A percentile compares a stretch with the other conserved stretches of the same genome.
Conservation (phyloP, 306 rosid species). For the Begonia peltatifolia region DNA sequence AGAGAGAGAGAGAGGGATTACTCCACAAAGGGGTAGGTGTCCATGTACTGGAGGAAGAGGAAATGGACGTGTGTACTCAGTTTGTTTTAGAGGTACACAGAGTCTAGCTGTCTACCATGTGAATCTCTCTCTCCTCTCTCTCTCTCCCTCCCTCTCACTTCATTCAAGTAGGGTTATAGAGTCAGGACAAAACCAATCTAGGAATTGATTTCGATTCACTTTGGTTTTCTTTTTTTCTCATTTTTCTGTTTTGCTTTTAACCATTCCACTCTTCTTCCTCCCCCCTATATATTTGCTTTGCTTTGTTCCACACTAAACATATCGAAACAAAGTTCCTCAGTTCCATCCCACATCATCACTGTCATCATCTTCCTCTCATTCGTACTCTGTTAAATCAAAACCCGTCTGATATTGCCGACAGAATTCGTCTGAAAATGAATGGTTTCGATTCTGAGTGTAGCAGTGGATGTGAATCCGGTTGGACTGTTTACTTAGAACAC, state of each 20-base stretch:
- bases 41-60: constrained; percentile 29
- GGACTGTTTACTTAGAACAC: constrained; percentile 83
- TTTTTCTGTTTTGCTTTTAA: neutral
- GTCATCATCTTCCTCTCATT: too few species aligned
- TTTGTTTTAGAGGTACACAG: constrained; percentile 40
- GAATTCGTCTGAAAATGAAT: constrained; percentile 24
- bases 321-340: too few species aligned
- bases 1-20: constrained; percentile 10
- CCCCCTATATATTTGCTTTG: neutral
- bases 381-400: neutral
- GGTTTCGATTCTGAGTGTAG: constrained; percentile 58
- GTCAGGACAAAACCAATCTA: neutral
- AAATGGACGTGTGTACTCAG: constrained; percentile 48
- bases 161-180: neutral
- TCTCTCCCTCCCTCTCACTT: constrained; percentile 10
- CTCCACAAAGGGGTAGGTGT: constrained; percentile 31
- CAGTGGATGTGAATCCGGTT: constrained; percentile 89
- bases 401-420: constrained; percentile 4
- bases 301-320: neutral
- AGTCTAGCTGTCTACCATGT: constrained; percentile 79
- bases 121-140: constrained; percentile 11
- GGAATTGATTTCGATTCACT: neutral
- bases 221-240: constrained; percentile 9
- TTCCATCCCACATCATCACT: too few species aligned
- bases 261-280: too few species aligned